phyloP scores from a whole-genome alignment of 306 rosid genomes.

The Potentilla sterilis region DNA sequence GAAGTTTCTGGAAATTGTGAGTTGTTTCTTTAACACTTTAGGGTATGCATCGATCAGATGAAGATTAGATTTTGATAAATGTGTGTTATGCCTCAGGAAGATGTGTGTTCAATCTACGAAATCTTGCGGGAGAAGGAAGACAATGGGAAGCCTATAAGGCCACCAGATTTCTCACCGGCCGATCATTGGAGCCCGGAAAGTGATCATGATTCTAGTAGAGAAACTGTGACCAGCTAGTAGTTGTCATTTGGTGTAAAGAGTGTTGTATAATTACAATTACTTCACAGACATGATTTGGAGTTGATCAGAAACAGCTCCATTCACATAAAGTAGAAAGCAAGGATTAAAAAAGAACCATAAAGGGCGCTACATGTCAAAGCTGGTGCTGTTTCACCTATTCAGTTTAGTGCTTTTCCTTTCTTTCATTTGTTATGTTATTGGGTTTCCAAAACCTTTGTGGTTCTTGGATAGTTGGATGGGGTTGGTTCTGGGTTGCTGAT shows the following conservation, averaged over 20 bases:
- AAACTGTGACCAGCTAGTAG: neutral
- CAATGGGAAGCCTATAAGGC: neutral
- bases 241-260: constrained; percentile 18
- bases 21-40: constrained; percentile 8
- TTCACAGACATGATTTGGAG: constrained; percentile 20
- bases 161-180: constrained; percentile 28
- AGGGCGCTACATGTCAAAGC: constrained; percentile 24
- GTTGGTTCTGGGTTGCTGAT: constrained; percentile 28
- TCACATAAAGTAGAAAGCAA: neutral
- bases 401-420: constrained; percentile 1
- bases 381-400: constrained; percentile 32
- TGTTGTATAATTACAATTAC: constrained; percentile 15
- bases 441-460: constrained; percentile 6
- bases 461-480: constrained; percentile 7
- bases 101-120: constrained; percentile 46
- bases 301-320: constrained; percentile 29
- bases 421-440: neutral
- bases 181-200: constrained; percentile 13
- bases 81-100: constrained; percentile 44
- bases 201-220: neutral
- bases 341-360: neutral
- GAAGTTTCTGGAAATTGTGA: constrained; percentile 49
- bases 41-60: neutral
- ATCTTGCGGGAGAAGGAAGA: constrained; percentile 45
- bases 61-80: constrained; percentile 4